Conservation (phyloP, 371 early-diverging fungal species). For the Basidiobolus heterosporus region DNA sequence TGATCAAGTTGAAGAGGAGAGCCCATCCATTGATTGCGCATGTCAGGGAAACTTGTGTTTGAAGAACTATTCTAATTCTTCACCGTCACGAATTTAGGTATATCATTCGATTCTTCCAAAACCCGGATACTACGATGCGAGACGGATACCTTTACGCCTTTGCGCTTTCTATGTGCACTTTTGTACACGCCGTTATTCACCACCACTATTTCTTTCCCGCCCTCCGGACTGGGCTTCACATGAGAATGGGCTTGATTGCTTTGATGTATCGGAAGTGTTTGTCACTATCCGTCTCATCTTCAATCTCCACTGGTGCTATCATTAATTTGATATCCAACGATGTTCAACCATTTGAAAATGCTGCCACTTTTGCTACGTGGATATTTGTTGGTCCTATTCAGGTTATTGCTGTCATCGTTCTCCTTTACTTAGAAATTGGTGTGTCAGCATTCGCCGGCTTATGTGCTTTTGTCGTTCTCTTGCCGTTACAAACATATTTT, state of each 20-base stretch:
- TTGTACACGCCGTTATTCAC: slow-evolving; percentile 14
- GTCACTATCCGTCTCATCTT: slow-evolving; percentile 14
- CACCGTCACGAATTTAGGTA: slow-evolving; percentile 6
- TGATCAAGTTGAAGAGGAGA: not conserved
- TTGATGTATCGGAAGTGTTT: slow-evolving; percentile 20
- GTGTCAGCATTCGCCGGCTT: slow-evolving; percentile 38
- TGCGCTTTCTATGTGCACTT: slow-evolving; percentile 11
- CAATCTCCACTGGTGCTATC: slow-evolving; percentile 16
- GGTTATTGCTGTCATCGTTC: slow-evolving; percentile 23
- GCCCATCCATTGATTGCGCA: not conserved
- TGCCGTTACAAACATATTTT: slow-evolving; percentile 16
- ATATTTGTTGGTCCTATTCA: slow-evolving; percentile 14
- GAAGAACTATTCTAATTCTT: not conserved
- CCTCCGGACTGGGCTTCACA: slow-evolving; percentile 15
- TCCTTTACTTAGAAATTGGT: slow-evolving; percentile 37
- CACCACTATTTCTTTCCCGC: slow-evolving; percentile 19
- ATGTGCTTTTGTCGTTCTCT: slow-evolving; percentile 25
- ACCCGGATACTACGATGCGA: slow-evolving; percentile 3
- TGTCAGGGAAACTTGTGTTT: not conserved
- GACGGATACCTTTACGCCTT: slow-evolving; percentile 14
- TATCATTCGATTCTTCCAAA: slow-evolving; percentile 16
- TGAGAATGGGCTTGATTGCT: slow-evolving; percentile 12
- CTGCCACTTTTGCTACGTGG: slow-evolving; percentile 11
- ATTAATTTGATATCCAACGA: slow-evolving; percentile 22
- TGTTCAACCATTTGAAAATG: slow-evolving; percentile 17